Evolutionary conservation across 805 yeast species (phyloP), one percentile per base, ranked within the genome.

Genomic region (Saturnispora zaruensis): DNA sequence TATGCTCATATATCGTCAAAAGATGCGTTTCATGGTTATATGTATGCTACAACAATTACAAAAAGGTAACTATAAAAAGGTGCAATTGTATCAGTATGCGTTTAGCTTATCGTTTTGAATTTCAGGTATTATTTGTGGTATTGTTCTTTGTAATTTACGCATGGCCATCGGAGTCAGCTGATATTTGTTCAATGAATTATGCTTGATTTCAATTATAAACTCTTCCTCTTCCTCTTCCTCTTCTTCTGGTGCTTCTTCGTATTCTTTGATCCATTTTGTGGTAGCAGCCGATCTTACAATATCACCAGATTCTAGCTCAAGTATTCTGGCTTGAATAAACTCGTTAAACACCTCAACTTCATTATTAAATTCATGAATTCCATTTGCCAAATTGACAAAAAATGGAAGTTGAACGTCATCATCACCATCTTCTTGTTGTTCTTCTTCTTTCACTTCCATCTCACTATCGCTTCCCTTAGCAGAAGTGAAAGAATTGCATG

Each of bases 351-450:
- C 33, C 4, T 14, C 26, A 7, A 34, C 20, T 13, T 47, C 41
- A 14, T 7, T 44, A 24, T 54, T 49, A n/a, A 41, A 54, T 37
- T 50, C 50, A 16, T 51, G 36, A 11, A 54, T 8, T 1, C 53
- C 56, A 45, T 45, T 49, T n/a, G 52, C 37, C 28, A 54, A 48
- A 34, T 54, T 49, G 18, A 41, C 30, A 36, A 36, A 36, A 36
- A 18, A 36, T 6, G 40, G 40, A 18, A 36, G 13, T 36, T 36
- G 40, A 8, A 36, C 13, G n/a, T n/a, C n/a, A n/a, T n/a, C n/a
- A n/a, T n/a, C n/a, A n/a, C n/a, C n/a, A n/a, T n/a, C n/a, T 4
- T n/a, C 14, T 11, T 36, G 14, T 6, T 18, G 9, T 18, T 36
- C 23, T 18, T 7, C 40, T 8, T 36, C 18, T 16, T 18, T 11